Conservation (phyloP, 208 protist genomes). For the Blastocrithidia nonstop region DNA sequence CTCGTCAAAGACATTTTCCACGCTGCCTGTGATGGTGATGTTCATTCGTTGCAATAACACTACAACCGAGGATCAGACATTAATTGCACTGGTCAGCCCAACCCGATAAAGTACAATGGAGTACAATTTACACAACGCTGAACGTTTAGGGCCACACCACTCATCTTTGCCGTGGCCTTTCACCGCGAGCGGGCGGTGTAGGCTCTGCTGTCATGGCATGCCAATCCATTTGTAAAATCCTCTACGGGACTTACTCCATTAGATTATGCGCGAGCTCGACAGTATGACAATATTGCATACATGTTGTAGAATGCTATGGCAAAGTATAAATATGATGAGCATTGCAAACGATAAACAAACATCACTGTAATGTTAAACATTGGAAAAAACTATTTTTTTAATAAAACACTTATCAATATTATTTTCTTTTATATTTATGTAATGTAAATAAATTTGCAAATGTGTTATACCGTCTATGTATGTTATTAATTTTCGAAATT, state of each 20-base stretch:
- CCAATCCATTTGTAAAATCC: constrained; percentile 17
- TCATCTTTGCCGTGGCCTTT: constrained; percentile 62
- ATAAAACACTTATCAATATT: too few relatives aligned
- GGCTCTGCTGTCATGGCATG: constrained; percentile 38
- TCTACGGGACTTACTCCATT: constrained; percentile 39
- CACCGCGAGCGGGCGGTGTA: constrained; percentile 57
- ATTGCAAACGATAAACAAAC: background rate
- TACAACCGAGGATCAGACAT: constrained; percentile 5
- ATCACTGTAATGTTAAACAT: background rate
- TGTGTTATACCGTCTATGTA: too few relatives aligned
- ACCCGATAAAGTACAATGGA: constrained; percentile 32
- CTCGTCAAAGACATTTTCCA: constrained; percentile 68
- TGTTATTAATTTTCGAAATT: too few relatives aligned
- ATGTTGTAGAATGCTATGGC: constrained; percentile 28
- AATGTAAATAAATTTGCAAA: constrained; percentile 6
- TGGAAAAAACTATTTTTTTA: background rate
- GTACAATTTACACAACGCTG: constrained; percentile 58
- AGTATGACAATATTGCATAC: constrained; percentile 32
- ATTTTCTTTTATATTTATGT: constrained; percentile 6
- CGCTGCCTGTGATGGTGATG: constrained; percentile 67
- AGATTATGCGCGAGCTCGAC: constrained; percentile 56
- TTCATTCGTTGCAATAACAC: constrained; percentile 16
- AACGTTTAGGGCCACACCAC: constrained; percentile 48
- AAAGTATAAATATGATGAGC: too few relatives aligned
- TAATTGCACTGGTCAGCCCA: constrained; percentile 57